A percentile compares a stretch with the other conserved stretches of the same genome.
Evolutionary conservation across 2,329 filamentous ascomycete genomes (phyloP).

Genomic region (Incumbomyces lentus): DNA sequence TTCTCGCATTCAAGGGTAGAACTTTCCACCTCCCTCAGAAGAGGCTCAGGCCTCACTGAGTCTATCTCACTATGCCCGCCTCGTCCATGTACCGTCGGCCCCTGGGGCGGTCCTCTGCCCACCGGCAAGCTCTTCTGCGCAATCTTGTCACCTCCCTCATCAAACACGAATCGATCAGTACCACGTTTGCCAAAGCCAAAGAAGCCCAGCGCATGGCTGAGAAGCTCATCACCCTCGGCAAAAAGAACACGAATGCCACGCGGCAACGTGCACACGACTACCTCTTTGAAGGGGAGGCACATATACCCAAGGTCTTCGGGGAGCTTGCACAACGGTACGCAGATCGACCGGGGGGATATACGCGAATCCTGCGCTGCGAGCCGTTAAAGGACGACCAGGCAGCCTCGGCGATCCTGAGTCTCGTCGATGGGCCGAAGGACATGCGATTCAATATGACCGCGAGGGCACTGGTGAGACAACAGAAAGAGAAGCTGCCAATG

Average conservation of each 20-base stretch:
- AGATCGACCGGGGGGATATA: constrained; percentile 79
- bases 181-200: constrained; percentile 94
- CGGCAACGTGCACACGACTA: constrained; percentile 65
- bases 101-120: constrained; percentile 72
- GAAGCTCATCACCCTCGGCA: constrained; percentile 86
- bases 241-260: constrained; percentile 80
- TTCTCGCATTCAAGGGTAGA: no score
- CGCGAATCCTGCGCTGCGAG: constrained; percentile 84
- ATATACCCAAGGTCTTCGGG: constrained; percentile 76
- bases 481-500: constrained; percentile 43
- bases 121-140: constrained; percentile 83
- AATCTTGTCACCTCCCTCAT: constrained; percentile 94
- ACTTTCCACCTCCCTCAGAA: neutral
- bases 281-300: constrained; percentile 54
- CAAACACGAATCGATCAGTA: constrained; percentile 84
- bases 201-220: constrained; percentile 90
- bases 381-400: constrained; percentile 81
- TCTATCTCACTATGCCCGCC: constrained; percentile 1
- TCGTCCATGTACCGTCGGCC: constrained; percentile 71
- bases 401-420: constrained; percentile 78
- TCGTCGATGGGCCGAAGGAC: constrained; percentile 89
- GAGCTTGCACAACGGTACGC: constrained; percentile 70
- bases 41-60: neutral
- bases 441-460: constrained; percentile 93
- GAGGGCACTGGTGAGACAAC: constrained; percentile 59